Evolutionary conservation across 768 basidiomycete species (phyloP), one percentile per base, ranked within the genome.

Genomic region (Mycena latifolia): DNA sequence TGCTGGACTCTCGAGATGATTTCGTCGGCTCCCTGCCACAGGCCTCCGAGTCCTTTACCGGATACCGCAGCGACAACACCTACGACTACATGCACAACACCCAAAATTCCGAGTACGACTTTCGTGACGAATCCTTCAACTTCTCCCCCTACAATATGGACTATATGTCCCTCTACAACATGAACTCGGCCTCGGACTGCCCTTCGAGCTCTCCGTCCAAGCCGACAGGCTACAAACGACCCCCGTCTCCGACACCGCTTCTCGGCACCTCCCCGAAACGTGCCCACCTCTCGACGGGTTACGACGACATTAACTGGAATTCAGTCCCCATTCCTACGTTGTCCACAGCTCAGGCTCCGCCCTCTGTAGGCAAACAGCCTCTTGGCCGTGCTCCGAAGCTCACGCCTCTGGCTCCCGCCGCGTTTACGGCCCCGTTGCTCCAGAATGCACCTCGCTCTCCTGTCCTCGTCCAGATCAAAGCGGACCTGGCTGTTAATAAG

Each of bases 211-310:
- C 55, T 43, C 55, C 55, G 28, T 46, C 43, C 2, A 31, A n/a
- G 28, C 55, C 20, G 55, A 31, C 43, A 29, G 43, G 55, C 41
- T 46, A 45, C 43, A 56, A 56, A 46, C 43, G 43, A 22, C 55
- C 55, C 37, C 25, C 43, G n/a, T 56, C 55, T 28, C 55, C 43
- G n/a, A 56, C 55, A 28, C 55, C 29, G 43, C 55, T 56, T 56
- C 55, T 56, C 55, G 55, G 55, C 12, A 56, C 17, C 55, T 56
- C 55, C 55, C 55, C 39, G n/a, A 56, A 56, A 46, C 43, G 43
- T n/a, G 43, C 55, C 43, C 55, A 46, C 55, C 10, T 56, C 55
- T 56, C 43, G 28, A 56, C 22, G 43, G n/a, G 10, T 46, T 46
- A 46, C 28, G 29, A 45, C 55, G 27, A 45, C 55, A 5, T 56